These are phyloP conservation scores for Fraxinus ornus DNA, from an alignment of 305 asterid species.

Conservation along the genomic window DNA sequence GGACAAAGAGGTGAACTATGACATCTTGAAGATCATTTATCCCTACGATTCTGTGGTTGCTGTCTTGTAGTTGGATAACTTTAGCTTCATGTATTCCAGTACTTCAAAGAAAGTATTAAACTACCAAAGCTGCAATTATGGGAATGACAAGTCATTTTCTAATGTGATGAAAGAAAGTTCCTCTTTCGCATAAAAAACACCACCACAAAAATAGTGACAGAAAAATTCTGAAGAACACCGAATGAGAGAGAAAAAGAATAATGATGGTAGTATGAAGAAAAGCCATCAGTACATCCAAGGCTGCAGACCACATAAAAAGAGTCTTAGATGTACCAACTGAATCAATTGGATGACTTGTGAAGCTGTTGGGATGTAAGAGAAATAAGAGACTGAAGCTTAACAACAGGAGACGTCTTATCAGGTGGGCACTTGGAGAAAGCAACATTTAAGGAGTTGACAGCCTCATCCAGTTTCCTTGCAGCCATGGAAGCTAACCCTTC, in stretches of 20 bases:
- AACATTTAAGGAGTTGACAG: slow-evolving; percentile 41
- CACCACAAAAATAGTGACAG: not conserved
- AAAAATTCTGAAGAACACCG: not conserved
- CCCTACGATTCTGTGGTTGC: not conserved
- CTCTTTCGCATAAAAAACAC: not conserved
- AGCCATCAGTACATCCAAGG: not conserved
- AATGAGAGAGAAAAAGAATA: not conserved
- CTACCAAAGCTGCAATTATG: not conserved
- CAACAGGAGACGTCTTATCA: slow-evolving; percentile 52
- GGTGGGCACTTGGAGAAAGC: slow-evolving; percentile 63
- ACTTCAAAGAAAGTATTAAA: not conserved
- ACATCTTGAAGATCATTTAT: not conserved
- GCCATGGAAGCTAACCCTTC: slow-evolving; percentile 56
- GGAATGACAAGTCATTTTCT: not conserved
- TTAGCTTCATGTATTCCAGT: not conserved
- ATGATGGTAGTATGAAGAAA: not conserved
- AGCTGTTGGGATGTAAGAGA: slow-evolving; percentile 39
- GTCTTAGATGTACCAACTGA: not conserved
- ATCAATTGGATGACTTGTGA: slow-evolving; percentile 35
- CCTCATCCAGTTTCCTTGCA: slow-evolving; percentile 49
- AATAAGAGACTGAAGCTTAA: slow-evolving; percentile 51
- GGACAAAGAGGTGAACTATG: not conserved
- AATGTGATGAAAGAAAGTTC: not conserved
- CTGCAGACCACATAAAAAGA: not conserved
- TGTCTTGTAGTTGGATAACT: not conserved